phyloP scores from a whole-genome alignment of 192 early-diverging fungal genomes.

The Coemansia sp. region DNA sequence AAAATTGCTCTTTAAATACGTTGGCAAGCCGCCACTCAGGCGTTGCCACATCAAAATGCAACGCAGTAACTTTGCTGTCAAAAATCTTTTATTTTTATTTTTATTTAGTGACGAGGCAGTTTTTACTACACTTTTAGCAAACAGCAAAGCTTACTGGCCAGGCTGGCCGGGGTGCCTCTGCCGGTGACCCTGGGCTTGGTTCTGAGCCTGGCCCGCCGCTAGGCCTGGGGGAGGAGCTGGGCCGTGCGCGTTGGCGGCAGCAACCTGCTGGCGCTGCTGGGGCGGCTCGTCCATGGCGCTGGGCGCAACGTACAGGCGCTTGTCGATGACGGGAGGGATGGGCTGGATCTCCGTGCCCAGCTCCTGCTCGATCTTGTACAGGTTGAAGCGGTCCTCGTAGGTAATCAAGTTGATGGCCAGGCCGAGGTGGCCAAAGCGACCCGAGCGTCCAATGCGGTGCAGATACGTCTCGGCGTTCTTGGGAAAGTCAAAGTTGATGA shows the following conservation, averaged over 20 bases:
- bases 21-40: neutral
- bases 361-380: slow-evolving; percentile 98
- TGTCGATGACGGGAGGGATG: slow-evolving; percentile 97
- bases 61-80: too few species aligned
- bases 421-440: slow-evolving; percentile 95
- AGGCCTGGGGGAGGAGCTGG: slow-evolving; percentile 44
- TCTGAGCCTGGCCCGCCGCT: too few species aligned
- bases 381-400: slow-evolving; percentile 96
- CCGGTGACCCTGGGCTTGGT: neutral
- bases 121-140: neutral
- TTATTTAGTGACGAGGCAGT: slow-evolving; percentile 5
- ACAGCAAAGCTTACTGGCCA: slow-evolving; percentile 1
- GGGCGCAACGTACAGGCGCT: slow-evolving; percentile 84
- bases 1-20: neutral
- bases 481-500: slow-evolving; percentile 99
- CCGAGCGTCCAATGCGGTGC: slow-evolving; percentile 98
- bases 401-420: slow-evolving; percentile 99
- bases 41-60: neutral
- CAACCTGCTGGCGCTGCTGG: slow-evolving; percentile 55
- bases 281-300: slow-evolving; percentile 69
- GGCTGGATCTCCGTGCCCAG: slow-evolving; percentile 98
- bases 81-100: neutral
- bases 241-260: slow-evolving; percentile 17
- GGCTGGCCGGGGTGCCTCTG: neutral
- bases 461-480: slow-evolving; percentile 99